A percentile compares a stretch with the other conserved stretches of the same genome.
Conservation (phyloP, 2,329 filamentous ascomycete genomes). For the Colletotrichum sp. region DNA sequence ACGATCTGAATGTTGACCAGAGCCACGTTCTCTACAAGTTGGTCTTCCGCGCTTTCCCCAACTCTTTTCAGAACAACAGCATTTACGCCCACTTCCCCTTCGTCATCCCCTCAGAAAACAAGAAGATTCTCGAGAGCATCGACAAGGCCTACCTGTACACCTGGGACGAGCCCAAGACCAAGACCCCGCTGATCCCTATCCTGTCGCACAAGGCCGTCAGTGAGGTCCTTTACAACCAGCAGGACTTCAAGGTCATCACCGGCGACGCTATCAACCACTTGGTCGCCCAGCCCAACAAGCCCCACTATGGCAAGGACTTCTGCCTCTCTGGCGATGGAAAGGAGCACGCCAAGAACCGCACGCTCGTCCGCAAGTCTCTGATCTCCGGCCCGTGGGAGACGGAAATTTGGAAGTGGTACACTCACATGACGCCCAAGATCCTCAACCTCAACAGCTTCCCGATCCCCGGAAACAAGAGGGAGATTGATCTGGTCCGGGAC, state of each 20-base stretch:
- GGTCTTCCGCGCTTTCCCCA: constrained; percentile 67
- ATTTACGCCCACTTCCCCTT: constrained; percentile 67
- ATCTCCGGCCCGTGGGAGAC: constrained; percentile 13
- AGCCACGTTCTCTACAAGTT: constrained; percentile 73
- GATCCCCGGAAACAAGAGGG: constrained; percentile 27
- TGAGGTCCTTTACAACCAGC: constrained; percentile 55
- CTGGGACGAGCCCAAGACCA: constrained; percentile 56
- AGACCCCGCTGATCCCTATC: constrained; percentile 51
- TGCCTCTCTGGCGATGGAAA: constrained; percentile 52
- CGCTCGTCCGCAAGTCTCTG: constrained; percentile 47
- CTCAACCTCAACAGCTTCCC: constrained; percentile 32
- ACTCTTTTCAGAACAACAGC: constrained; percentile 66
- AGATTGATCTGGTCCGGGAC: constrained; percentile 40
- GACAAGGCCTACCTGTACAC: constrained; percentile 62
- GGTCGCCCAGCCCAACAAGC: constrained; percentile 49
- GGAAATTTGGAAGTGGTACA: constrained; percentile 27
- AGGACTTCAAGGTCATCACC: constrained; percentile 66
- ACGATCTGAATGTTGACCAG: constrained; percentile 63
- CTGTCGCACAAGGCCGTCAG: constrained; percentile 59
- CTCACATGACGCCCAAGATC: constrained; percentile 27
- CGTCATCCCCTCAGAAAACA: constrained; percentile 52
- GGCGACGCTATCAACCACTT: constrained; percentile 58
- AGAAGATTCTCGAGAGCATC: constrained; percentile 61
- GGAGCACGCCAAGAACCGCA: constrained; percentile 42
- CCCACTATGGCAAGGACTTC: constrained; percentile 44